These are phyloP conservation scores for Fraxinus anomala DNA, from an alignment of 257 asterid species.

Conservation along the genomic window DNA sequence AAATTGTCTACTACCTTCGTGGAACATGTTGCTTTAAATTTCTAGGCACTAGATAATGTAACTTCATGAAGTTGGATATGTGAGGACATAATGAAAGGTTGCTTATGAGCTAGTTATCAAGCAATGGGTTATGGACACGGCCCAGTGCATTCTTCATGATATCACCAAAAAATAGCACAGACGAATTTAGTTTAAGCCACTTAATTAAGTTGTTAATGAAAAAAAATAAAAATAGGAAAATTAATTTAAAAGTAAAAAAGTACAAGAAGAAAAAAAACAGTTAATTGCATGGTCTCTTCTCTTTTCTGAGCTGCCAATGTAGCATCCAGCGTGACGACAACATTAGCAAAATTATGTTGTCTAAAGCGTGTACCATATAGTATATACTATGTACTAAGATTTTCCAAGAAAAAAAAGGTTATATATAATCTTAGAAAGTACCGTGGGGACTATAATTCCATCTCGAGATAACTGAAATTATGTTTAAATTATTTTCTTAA, in stretches of 20 bases:
- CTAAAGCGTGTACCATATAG: neutral
- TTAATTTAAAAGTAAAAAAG: neutral
- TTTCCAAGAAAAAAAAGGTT: neutral
- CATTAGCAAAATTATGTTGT: conserved; percentile 13
- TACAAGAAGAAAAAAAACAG: neutral
- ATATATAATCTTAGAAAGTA: neutral
- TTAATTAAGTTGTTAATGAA: neutral
- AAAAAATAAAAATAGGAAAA: too few species aligned
- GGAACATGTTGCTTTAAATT: too few species aligned
- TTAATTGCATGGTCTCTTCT: neutral
- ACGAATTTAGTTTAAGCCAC: neutral
- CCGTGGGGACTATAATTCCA: neutral
- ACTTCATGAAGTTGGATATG: too few species aligned
- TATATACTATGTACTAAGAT: neutral
- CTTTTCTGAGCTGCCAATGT: conserved; percentile 10
- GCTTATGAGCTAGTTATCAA: too few species aligned
- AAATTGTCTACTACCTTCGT: too few species aligned
- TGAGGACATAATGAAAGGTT: too few species aligned
- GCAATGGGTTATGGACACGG: too few species aligned
- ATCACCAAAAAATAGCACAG: too few species aligned
- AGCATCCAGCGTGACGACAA: conserved; percentile 23
- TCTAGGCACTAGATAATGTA: too few species aligned
- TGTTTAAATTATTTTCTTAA: neutral
- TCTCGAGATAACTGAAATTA: neutral
- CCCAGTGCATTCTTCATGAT: too few species aligned